phyloP scores from a whole-genome alignment of 345 rosid genomes.

The Eucalyptus curtisii region DNA sequence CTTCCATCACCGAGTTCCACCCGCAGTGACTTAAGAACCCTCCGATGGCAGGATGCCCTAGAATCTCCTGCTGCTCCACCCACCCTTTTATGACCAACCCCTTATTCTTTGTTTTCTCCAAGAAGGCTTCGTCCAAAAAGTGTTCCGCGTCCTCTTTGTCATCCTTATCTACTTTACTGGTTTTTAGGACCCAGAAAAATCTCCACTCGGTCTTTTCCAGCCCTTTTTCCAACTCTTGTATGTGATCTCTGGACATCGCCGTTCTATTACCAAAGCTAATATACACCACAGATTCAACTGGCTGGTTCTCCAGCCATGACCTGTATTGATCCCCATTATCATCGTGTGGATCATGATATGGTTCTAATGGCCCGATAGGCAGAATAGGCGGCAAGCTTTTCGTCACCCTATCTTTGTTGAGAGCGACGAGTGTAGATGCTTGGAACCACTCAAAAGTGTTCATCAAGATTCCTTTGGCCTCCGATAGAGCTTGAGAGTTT shows the following conservation, averaged over 20 bases:
- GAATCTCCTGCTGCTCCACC: constrained; percentile 13
- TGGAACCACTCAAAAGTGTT: constrained; percentile 24
- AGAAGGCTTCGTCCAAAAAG: constrained; percentile 9
- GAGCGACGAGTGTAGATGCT: background rate
- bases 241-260: constrained; percentile 15
- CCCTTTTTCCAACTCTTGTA: constrained; percentile 26
- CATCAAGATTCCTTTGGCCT: constrained; percentile 12
- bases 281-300: constrained; percentile 15
- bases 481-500: background rate
- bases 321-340: background rate
- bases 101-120: background rate
- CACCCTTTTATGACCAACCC: constrained; percentile 12
- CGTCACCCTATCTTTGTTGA: background rate
- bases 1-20: constrained; percentile 26
- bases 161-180: constrained; percentile 16
- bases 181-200: constrained; percentile 32
- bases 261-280: constrained; percentile 33
- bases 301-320: constrained; percentile 27
- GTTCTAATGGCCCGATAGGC: constrained; percentile 16
- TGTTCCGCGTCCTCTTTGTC: constrained; percentile 15
- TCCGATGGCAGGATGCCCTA: constrained; percentile 17
- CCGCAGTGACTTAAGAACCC: constrained; percentile 6
- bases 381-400: constrained; percentile 7
- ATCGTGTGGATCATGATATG: constrained; percentile 1
- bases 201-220: constrained; percentile 12